Evolutionary conservation across 2,329 filamentous ascomycete genomes (phyloP), one percentile per base, ranked within the genome.

Genomic region (Ascomycota sp.): DNA sequence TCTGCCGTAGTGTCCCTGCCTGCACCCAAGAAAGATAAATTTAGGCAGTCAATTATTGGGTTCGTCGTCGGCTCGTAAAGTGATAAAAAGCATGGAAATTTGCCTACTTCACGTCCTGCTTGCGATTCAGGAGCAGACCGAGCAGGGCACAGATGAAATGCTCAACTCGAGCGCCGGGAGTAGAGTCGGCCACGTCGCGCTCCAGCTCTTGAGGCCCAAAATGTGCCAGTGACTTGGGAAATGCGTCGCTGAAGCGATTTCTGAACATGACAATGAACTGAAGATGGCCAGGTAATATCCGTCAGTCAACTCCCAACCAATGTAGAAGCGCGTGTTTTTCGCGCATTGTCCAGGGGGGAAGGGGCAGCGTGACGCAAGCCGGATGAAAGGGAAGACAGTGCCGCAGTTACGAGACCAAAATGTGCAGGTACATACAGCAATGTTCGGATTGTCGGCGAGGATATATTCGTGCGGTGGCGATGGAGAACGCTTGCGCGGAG

Each of bases 231-330:
- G 82, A 89, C 52, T 83, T 77, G 28, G 85, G 77, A 41, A 98
- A 89, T 35, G 72, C 77, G 35, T 93, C 83, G 55, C 68, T 74
- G 54, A 98, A 95, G 46, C 89, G 81, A 53, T 79, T 78, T 51
- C 86, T 74, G 56, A 95, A 98, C 81, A 93, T 94, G 41, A 95
- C 82, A 53, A 98, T 80, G 56, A 98, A 94, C 82, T 94, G 44
- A 40, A 30, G 27, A n/a, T n/a, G n/a, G n/a, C n/a, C n/a, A n/a
- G n/a, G n/a, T n/a, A n/a, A n/a, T n/a, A n/a, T n/a, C n/a, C n/a
- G n/a, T n/a, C n/a, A n/a, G n/a, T n/a, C n/a, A n/a, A n/a, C n/a
- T n/a, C n/a, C n/a, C n/a, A n/a, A n/a, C n/a, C n/a, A n/a, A n/a
- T n/a, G n/a, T n/a, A n/a, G n/a, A n/a, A n/a, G n/a, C n/a, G n/a